Percentiles rank a stretch among this genome's conserved stretches.
phyloP scores from a whole-genome alignment of 2,329 filamentous ascomycete species.

The Xylariaceae sp. region DNA sequence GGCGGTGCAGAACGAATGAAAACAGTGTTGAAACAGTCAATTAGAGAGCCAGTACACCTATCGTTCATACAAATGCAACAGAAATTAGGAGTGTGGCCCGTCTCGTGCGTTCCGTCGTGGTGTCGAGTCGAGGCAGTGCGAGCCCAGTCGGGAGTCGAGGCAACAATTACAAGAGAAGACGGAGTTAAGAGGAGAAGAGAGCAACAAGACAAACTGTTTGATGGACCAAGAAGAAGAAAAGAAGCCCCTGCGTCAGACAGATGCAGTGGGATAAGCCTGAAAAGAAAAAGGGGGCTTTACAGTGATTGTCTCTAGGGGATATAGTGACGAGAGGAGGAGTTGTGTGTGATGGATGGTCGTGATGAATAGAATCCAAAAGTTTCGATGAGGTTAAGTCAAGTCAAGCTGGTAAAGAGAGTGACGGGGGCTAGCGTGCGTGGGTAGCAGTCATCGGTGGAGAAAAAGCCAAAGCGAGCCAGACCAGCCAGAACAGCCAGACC shows the following conservation, averaged over 20 bases:
- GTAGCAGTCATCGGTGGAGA: slow-evolving; percentile 11
- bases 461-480: not conserved
- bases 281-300: not conserved
- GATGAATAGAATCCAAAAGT: slow-evolving; percentile 31
- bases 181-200: slow-evolving; percentile 17
- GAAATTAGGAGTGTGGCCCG: slow-evolving; percentile 23
- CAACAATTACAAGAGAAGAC: slow-evolving; percentile 23
- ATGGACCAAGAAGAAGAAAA: slow-evolving; percentile 19
- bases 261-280: slow-evolving; percentile 17
- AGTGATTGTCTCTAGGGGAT: slow-evolving; percentile 29
- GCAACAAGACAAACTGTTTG: slow-evolving; percentile 13
- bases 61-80: slow-evolving; percentile 20
- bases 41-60: slow-evolving; percentile 38
- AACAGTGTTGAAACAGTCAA: slow-evolving; percentile 30
- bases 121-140: slow-evolving; percentile 13
- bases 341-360: slow-evolving; percentile 20
- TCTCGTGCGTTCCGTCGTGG: slow-evolving; percentile 12
- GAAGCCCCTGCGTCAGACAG: slow-evolving; percentile 9
- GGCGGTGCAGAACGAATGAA: slow-evolving; percentile 37
- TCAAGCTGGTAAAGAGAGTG: slow-evolving; percentile 27
- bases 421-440: slow-evolving; percentile 30
- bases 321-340: slow-evolving; percentile 15
- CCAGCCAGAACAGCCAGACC: not conserved
- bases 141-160: slow-evolving; percentile 19
- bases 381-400: slow-evolving; percentile 31